Percentiles rank a stretch among this genome's conserved stretches.
Evolutionary conservation across 345 rosid species (phyloP).

Genomic region (Leavenworthia alabamica): DNA sequence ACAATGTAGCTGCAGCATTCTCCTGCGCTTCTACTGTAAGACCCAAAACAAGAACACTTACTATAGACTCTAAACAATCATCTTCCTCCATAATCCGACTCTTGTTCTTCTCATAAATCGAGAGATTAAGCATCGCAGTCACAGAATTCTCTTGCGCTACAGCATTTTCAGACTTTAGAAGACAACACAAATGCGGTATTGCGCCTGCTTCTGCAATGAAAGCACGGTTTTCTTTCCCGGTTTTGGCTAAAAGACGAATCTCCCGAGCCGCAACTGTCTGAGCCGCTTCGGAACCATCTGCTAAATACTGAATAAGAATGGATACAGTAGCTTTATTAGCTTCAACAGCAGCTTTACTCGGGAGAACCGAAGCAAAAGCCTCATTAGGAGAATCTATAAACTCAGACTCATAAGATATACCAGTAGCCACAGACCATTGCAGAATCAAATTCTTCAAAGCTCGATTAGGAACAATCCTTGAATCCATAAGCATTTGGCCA

Average conservation of each 20-base stretch:
- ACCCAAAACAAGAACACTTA: slow-evolving; percentile 62
- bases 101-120: slow-evolving; percentile 83
- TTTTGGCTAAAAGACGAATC: slow-evolving; percentile 77
- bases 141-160: slow-evolving; percentile 85
- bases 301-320: slow-evolving; percentile 63
- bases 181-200: slow-evolving; percentile 56
- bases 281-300: slow-evolving; percentile 53
- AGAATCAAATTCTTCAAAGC: slow-evolving; percentile 78
- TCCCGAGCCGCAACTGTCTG: slow-evolving; percentile 73
- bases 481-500: slow-evolving; percentile 60
- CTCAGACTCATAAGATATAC: slow-evolving; percentile 53
- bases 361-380: slow-evolving; percentile 49
- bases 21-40: slow-evolving; percentile 77
- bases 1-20: slow-evolving; percentile 91
- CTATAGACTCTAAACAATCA: slow-evolving; percentile 67
- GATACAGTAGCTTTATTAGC: slow-evolving; percentile 73
- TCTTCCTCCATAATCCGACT: slow-evolving; percentile 73
- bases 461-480: slow-evolving; percentile 67
- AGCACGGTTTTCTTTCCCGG: slow-evolving; percentile 82
- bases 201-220: slow-evolving; percentile 90
- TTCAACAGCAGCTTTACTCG: slow-evolving; percentile 64
- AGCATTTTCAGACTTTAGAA: slow-evolving; percentile 52
- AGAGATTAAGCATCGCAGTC: slow-evolving; percentile 83
- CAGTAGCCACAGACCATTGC: slow-evolving; percentile 81
- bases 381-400: slow-evolving; percentile 45